Evolutionary conservation across 352 stramenopile species (phyloP).

Genomic region (Poterioochromonas sp.): DNA sequence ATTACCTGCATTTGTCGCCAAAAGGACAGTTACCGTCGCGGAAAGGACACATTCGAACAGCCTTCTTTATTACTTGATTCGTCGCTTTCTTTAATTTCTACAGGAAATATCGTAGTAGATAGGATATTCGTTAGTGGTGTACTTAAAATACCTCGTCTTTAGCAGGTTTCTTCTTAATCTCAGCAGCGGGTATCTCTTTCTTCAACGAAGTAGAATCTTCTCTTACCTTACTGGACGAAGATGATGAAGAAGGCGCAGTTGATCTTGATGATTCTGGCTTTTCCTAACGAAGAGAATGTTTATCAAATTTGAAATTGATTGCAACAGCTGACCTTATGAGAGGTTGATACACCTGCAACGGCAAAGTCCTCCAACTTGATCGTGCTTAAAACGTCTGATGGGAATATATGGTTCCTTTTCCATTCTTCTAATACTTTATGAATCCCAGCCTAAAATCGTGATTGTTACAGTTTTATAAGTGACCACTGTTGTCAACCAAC

Average conservation of each 20-base stretch:
- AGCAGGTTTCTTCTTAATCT: neutral
- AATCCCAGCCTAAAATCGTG: neutral
- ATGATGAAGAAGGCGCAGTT: neutral
- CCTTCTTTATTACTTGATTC: neutral
- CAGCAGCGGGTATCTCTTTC: neutral
- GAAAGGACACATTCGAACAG: neutral
- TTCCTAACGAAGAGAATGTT: too few species aligned
- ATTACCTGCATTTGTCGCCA: slow-evolving; percentile 2
- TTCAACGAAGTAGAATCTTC: neutral
- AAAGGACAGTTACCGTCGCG: neutral
- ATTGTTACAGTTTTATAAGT: neutral
- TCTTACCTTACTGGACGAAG: neutral
- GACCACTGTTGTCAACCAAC: neutral
- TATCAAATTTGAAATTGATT: too few species aligned
- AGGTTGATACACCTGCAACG: neutral
- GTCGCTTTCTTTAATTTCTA: neutral
- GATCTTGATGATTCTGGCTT: neutral
- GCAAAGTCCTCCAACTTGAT: neutral
- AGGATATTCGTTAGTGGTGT: neutral
- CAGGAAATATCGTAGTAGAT: neutral
- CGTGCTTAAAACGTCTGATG: neutral
- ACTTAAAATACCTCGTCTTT: neutral
- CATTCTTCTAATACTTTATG: neutral
- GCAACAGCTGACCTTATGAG: neutral
- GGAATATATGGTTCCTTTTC: neutral